Percentiles rank a stretch among this genome's conserved stretches.
Conservation (phyloP, 2,329 filamentous ascomycete genomes). For the Ophiocordyceps camponoti-saundersi region DNA sequence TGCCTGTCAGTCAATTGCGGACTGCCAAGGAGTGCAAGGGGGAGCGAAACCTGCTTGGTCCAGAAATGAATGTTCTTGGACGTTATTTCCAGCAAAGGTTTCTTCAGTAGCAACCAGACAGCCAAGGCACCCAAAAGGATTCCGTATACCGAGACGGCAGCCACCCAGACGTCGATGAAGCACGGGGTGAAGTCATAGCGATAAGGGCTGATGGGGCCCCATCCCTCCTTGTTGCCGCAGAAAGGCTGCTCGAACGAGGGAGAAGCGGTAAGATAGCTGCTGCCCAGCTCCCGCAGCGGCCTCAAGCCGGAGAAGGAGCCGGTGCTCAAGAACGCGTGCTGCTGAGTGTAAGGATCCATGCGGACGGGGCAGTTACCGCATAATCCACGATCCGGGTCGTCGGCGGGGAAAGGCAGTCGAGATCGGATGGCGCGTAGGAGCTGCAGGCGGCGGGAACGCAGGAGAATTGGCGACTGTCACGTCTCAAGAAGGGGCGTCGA, state of each 20-base stretch:
- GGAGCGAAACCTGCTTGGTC: conserved; percentile 55
- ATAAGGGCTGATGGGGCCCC: conserved; percentile 77
- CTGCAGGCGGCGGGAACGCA: background rate
- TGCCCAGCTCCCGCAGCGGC: conserved; percentile 30
- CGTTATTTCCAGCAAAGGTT: conserved; percentile 36
- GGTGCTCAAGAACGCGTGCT: conserved; percentile 33
- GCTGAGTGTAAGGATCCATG: conserved; percentile 16
- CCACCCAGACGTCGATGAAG: conserved; percentile 86
- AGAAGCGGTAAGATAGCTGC: conserved; percentile 39
- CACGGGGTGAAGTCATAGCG: conserved; percentile 94
- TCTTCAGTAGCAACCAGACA: conserved; percentile 62
- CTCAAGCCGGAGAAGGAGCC: conserved; percentile 46
- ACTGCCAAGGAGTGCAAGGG: background rate
- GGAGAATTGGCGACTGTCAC: background rate
- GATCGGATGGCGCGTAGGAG: background rate
- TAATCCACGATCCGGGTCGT: conserved; percentile 6
- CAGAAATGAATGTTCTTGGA: conserved; percentile 87
- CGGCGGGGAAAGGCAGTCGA: conserved; percentile 1
- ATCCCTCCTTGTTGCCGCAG: conserved; percentile 82
- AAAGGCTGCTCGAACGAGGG: conserved; percentile 45
- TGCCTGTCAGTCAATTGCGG: background rate
- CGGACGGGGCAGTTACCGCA: conserved; percentile 3
- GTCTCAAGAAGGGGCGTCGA: background rate
- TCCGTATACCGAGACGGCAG: conserved; percentile 61
- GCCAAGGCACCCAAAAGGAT: conserved; percentile 62